Conservation (phyloP, 169 alveolate species). For the Plasmodium sp. region DNA sequence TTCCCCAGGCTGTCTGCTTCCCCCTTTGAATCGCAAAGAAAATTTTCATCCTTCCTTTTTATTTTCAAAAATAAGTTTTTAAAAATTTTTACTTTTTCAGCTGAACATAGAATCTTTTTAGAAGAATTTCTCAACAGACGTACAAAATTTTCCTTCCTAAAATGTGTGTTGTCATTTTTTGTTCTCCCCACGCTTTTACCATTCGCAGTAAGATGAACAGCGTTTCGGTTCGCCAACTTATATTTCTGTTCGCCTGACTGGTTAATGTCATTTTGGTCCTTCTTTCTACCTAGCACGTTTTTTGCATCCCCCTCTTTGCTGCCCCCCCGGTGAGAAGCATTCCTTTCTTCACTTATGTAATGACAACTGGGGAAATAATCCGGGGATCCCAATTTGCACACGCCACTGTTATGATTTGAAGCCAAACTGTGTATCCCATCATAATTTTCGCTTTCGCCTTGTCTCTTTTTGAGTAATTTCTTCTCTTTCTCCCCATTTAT, state of each 20-base stretch:
- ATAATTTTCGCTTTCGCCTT: not conserved
- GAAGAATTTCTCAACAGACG: slow-evolving; percentile 20
- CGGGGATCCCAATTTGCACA: not conserved
- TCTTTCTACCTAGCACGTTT: not conserved
- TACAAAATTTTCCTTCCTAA: not conserved
- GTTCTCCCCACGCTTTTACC: not conserved
- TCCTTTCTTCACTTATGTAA: not conserved
- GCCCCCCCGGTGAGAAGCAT: not conserved
- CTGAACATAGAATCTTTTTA: slow-evolving; percentile 13
- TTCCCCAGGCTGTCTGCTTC: not conserved
- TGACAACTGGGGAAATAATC: not conserved
- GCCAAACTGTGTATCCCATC: not conserved
- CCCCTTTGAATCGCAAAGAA: not conserved
- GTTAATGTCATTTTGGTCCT: not conserved
- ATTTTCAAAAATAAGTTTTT: slow-evolving; percentile 28
- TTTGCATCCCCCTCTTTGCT: not conserved
- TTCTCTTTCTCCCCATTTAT: not conserved
- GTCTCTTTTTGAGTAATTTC: not conserved
- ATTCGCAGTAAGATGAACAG: not conserved
- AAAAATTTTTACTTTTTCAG: slow-evolving; percentile 22
- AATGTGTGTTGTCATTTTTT: not conserved
- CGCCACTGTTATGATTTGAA: not conserved
- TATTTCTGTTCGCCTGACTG: slow-evolving; percentile 6
- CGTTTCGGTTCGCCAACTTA: not conserved
- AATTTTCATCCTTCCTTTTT: slow-evolving; percentile 16